phyloP scores from a whole-genome alignment of 208 protist species.

The Wallacemonas rigidus region DNA sequence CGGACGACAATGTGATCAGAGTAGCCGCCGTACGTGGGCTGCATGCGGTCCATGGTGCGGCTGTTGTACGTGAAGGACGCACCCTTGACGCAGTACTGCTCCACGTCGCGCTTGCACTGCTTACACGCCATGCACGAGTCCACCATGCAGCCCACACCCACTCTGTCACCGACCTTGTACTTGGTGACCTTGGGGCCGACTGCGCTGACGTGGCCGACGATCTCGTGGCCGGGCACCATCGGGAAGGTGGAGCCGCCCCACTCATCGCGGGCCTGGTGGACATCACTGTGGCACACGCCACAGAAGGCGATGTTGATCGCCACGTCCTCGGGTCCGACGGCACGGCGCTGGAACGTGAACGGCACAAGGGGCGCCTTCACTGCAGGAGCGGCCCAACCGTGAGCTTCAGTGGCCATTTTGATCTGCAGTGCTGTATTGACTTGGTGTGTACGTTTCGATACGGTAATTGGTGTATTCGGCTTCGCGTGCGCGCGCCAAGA shows the following conservation, averaged over 20 bases:
- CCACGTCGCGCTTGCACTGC: conserved; percentile 45
- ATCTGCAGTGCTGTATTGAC: neutral
- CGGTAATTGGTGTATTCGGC: too few relatives aligned
- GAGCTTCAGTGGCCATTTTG: conserved; percentile 50
- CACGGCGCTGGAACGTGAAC: conserved; percentile 50
- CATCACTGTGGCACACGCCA: conserved; percentile 86
- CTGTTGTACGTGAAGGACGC: conserved; percentile 49
- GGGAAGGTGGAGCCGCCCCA: conserved; percentile 65
- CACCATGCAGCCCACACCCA: conserved; percentile 80
- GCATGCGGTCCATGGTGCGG: conserved; percentile 17
- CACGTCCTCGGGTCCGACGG: conserved; percentile 53
- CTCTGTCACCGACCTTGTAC: conserved; percentile 61
- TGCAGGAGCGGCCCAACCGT: conserved; percentile 43
- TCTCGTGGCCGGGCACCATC: conserved; percentile 86
- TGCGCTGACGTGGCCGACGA: conserved; percentile 69
- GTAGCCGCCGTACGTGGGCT: conserved; percentile 34
- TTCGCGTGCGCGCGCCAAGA: too few relatives aligned
- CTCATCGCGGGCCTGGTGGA: conserved; percentile 75
- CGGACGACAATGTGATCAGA: conserved; percentile 46
- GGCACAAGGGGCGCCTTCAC: conserved; percentile 50
- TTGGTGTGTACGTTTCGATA: too few relatives aligned
- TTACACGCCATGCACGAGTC: conserved; percentile 58
- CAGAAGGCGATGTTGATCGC: conserved; percentile 66
- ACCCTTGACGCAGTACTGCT: conserved; percentile 63
- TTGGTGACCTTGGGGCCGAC: conserved; percentile 61